Base-by-base conservation (phyloP, 805 yeast genomes). In the Starmerella etchellsii region DNA sequence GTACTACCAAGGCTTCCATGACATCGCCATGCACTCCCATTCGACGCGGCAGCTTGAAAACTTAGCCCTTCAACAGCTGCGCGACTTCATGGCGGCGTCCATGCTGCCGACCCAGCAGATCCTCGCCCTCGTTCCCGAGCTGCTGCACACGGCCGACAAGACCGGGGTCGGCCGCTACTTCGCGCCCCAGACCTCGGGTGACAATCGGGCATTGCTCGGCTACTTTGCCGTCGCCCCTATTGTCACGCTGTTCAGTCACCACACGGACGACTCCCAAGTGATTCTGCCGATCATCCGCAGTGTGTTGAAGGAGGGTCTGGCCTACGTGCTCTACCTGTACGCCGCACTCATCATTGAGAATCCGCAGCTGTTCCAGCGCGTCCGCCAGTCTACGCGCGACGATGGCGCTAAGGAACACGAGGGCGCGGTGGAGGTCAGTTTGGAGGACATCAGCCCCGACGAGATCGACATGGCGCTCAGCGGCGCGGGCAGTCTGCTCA, bases 1-100 rank as follows among this genome's bases (percentile, higher is more conserved):
- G 43, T 88, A 88, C 59, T 88, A 85, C 58, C 98, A 88, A 60
- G 98, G 98, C 0, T 83, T 71, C 58, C 97, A 88, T 59, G 97
- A 91, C 53, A 65, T 91, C 18, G 85, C 83, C 1, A 55, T 78
- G 15, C 71, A 78, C 1, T 73, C 75, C 42, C 57, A 60, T 18
- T 36, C 51, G 30, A 48, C 51, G 39, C 37, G 50, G 36, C 50
- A 54, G 39, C 48, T 53, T 25, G 60, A 62, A 16, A 45, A 44
- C 14, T 42, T 54, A 24, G 51, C 75, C 6, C 61, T 87, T 37
- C 78, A 75, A 41, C 56, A 61, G 24, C 60, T 91, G 32, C 66
- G 97, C 36, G 98, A 88, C 59, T 91, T 76, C 56, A 80, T 88
- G 94, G 67, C 82, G 58, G 70, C 77, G 4, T 70, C 74, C 19